Evolutionary conservation across 2,329 filamentous ascomycete species (phyloP), one percentile per base, ranked within the genome.

Genomic region (Bipolaris gigantea): DNA sequence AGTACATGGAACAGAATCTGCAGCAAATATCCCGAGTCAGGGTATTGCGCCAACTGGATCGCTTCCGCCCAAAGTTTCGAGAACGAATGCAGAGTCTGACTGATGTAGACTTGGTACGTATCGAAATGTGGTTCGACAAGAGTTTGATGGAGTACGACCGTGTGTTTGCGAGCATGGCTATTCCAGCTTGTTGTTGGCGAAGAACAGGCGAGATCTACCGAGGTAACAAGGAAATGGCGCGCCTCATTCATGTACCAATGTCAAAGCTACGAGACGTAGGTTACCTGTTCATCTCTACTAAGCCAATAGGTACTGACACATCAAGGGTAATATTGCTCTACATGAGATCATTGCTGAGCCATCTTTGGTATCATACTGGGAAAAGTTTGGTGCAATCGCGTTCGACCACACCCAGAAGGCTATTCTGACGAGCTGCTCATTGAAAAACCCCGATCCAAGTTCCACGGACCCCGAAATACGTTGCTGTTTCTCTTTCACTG

Each of bases 101-200:
- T 2, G 94, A 99, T 75, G 89, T 97, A 73, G 91, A 99, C 75
- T 84, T 99, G 23, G 88, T 97, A 25, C 86, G 92, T 55, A 93
- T 97, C 10, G 94, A 99, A 76, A 97, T 97, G 91, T 97, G 94
- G 93, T 97, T 99, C 70, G 94, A 99, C 75, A 86, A 89, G 67
- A 94, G 90, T 60, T 78, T 99, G 64, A 94, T 97, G 89, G 94
- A 97, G 72, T 97, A 97, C 67, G 94, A 99, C 70, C 90, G 94
- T 30, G 92, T 99, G 1, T 99, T 99, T 78, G 94, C 94, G 2
- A 96, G 92, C 73, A 99, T 99, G 94, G 94, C 94, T 2, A 93
- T 99, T 58, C 94, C 94, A 0, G 94, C 94, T 13, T 99, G 94
- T 75, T 96, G 93, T 73, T 99, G 94, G 94, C 84, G 94, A 67